Percentiles rank a stretch among this genome's conserved stretches.
Evolutionary conservation across 306 rosid species (phyloP).

Genomic region (Quercus alba): DNA sequence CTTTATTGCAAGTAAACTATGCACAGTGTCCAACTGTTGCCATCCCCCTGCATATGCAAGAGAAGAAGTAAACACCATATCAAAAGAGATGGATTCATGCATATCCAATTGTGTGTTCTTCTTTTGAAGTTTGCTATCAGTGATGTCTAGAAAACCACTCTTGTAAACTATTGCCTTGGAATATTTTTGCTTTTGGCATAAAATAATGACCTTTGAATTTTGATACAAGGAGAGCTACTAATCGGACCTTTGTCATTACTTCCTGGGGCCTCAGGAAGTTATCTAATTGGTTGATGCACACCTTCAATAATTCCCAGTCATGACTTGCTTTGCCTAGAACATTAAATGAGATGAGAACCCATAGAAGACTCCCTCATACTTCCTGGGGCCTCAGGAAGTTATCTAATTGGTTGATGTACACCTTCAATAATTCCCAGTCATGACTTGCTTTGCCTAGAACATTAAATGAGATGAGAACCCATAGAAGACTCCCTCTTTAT

Average conservation of each 20-base stretch:
- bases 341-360: neutral
- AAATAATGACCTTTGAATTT: neutral
- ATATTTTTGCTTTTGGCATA: neutral
- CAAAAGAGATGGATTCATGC: too few species aligned
- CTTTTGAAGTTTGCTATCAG: too few species aligned
- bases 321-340: too few species aligned
- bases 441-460: neutral
- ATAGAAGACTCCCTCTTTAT: neutral
- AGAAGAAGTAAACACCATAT: too few species aligned
- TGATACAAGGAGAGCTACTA: too few species aligned
- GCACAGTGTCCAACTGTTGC: too few species aligned
- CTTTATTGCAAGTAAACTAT: too few species aligned
- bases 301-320: neutral
- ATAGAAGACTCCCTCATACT: neutral
- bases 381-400: neutral
- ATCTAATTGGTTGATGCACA: neutral
- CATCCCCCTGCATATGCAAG: too few species aligned
- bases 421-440: neutral
- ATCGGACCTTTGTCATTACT: constrained; percentile 5
- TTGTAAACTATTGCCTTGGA: neutral
- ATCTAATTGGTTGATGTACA: neutral
- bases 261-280: neutral
- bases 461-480: neutral
- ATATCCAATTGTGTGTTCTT: too few species aligned
- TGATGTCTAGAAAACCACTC: too few species aligned